Base-by-base conservation (phyloP, 805 yeast species). In the Starmera amethionina region DNA sequence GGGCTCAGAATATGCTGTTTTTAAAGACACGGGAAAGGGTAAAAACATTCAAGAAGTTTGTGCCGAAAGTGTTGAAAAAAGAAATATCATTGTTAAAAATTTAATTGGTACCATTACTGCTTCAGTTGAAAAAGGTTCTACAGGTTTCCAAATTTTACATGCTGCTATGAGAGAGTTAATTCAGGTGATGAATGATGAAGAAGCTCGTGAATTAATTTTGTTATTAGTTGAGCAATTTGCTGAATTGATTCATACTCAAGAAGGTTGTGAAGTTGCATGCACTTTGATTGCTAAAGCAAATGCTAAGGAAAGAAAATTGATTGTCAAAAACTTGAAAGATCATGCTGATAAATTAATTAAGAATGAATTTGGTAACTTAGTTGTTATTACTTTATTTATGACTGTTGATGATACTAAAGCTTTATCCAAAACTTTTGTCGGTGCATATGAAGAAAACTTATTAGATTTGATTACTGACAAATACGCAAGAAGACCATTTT, bases 1-100 rank as follows among this genome's bases (percentile, higher is more conserved):
- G 87, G 98, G 97, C 40, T 75, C 96, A 11, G 95, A 87, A 64
- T 90, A 82, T 59, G 96, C 96, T 16, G 79, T 86, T 11, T 90
- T 90, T 68, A 79, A 75, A 60, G 90, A 86, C 39, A 69, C 79
- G 10, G 88, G 83, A 35, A 71, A 73, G 45, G 75, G 70, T 39
- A 71, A 78, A 55, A 65, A 73, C 12, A 73, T 90, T 39, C 67
- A 72, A 43, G 89, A 86, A 38, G 77, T 84, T 34, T 71, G 82
- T 43, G 59, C 48, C 3, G 86, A 77, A 48, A 72, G 77, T 46
- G 73, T 82, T 14, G 97, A 89, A 58, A 87, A 85, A 70, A 76
- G 83, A 59, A 79, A 71, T 41, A 69, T 82, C 46, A 77, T 90
- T 46, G 70, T 86, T 52, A 70, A 73, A 50, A 90, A 90, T 62